Percentiles rank a stretch among this genome's conserved stretches.
These are phyloP conservation scores for Cicer judaicum DNA, from an alignment of 306 rosid genomes.

Conservation along the genomic window DNA sequence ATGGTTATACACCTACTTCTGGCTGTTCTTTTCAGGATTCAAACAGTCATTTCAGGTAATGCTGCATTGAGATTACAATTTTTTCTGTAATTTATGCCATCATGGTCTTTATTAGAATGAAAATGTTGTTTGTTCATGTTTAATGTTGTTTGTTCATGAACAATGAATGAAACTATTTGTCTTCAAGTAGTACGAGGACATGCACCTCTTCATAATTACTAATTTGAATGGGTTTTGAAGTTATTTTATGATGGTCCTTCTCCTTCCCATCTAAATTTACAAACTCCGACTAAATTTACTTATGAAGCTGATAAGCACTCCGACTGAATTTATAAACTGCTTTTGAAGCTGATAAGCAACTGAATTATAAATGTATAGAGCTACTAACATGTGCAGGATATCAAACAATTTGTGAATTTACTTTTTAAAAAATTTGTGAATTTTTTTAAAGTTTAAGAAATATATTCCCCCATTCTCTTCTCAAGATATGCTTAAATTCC, in stretches of 20 bases:
- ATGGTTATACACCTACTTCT: slow-evolving; percentile 48
- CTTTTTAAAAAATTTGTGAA: background rate
- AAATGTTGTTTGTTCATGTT: slow-evolving; percentile 22
- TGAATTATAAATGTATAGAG: background rate
- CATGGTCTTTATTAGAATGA: slow-evolving; percentile 10
- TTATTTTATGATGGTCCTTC: slow-evolving; percentile 32
- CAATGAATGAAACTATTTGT: background rate
- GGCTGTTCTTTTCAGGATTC: slow-evolving; percentile 55
- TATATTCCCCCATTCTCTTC: slow-evolving; percentile 20
- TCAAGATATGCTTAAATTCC: slow-evolving; percentile 14
- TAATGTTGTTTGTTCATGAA: background rate
- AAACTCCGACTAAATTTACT: no score
- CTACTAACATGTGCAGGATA: slow-evolving; percentile 12
- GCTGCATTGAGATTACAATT: slow-evolving; percentile 20
- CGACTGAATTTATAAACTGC: background rate
- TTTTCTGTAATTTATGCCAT: slow-evolving; percentile 1
- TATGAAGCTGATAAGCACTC: no score
- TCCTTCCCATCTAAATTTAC: background rate
- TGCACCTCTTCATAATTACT: background rate
- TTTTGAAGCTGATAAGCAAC: background rate
- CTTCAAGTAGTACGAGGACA: slow-evolving; percentile 24
- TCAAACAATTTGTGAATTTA: slow-evolving; percentile 1
- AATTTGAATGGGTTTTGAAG: slow-evolving; percentile 9
- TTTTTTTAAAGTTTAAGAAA: slow-evolving; percentile 22
- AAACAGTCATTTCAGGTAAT: slow-evolving; percentile 56